Base-by-base conservation (phyloP, 2,329 filamentous ascomycete genomes). In the Penicillium sp. region DNA sequence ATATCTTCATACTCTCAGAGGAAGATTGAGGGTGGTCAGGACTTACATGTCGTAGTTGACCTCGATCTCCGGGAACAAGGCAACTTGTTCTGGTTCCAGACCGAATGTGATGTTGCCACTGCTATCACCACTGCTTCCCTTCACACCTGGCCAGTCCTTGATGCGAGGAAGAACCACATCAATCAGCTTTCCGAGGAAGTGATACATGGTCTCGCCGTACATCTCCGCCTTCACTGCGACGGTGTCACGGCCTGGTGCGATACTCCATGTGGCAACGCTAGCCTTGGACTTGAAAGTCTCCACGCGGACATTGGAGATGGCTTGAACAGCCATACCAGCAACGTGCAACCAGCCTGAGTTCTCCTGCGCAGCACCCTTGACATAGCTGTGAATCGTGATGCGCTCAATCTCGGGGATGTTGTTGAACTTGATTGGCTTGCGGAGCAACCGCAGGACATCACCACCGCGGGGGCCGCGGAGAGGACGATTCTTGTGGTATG, bases 61-160 rank as follows among this genome's bases (percentile, higher is more conserved):
- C 70, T 96, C 90, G 39, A 98, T 81, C 74, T 98, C 93, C 0
- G 93, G 93, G 73, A 97, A 98, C 56, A 88, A 75, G 43, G 85
- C 82, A 61, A 95, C 82, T 58, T 86, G 82, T 49, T 88, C 84
- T 4, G 84, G 77, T 11, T 78, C 78, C 60, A 98, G 76, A 57
- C 93, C 93, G 68, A 90, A 91, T 8, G 78, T 79, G 57, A 98
- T 78, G 68, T 97, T 96, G 34, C 93, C 93, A 52, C 85, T 85
- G 63, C 83, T 84, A 68, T 98, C 93, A 63, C 93, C 93, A 35
- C 88, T 88, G 38, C 75, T 80, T 42, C 82, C 83, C 58, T 80
- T 80, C n/a, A 87, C 76, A 50, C 93, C 93, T 47, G 81, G 82
- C 86, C 89, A 98, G 60, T 98, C 93, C 77, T 97, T 98, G 71